Percentiles rank a stretch among this genome's conserved stretches.
Conservation (phyloP, 306 rosid genomes). For the Cucurbita maxima region DNA sequence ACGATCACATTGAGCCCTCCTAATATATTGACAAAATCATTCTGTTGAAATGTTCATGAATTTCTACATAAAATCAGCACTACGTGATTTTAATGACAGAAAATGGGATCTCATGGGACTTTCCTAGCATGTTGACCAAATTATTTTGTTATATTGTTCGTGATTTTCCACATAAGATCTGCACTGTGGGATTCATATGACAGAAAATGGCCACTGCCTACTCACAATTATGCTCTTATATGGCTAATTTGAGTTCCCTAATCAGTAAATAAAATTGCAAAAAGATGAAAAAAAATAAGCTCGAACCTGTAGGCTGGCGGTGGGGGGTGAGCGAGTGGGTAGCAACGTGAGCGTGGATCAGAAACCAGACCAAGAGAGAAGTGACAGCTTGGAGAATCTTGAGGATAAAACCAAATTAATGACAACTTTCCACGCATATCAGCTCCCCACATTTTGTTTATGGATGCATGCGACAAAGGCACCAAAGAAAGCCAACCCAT, state of each 20-base stretch:
- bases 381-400: conserved; percentile 12
- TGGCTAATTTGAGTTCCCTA: neutral
- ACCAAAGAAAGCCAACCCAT: conserved; percentile 50
- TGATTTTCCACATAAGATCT: neutral
- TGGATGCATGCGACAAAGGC: conserved; percentile 18
- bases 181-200: neutral
- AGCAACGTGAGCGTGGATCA: conserved; percentile 3
- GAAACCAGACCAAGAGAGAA: neutral
- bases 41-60: neutral
- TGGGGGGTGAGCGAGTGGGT: neutral
- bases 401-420: conserved; percentile 3
- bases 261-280: neutral
- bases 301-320: conserved; percentile 1
- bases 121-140: neutral
- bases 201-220: neutral
- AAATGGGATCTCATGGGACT: neutral
- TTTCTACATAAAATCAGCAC: neutral
- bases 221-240: neutral
- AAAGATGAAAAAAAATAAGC: neutral
- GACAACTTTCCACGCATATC: conserved; percentile 6
- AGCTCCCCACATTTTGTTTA: neutral
- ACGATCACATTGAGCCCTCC: neutral
- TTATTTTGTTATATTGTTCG: neutral
- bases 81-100: neutral
- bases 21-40: neutral